phyloP scores from a whole-genome alignment of 176 grass and related monocot species.

The Puccinellia tenuiflora region DNA sequence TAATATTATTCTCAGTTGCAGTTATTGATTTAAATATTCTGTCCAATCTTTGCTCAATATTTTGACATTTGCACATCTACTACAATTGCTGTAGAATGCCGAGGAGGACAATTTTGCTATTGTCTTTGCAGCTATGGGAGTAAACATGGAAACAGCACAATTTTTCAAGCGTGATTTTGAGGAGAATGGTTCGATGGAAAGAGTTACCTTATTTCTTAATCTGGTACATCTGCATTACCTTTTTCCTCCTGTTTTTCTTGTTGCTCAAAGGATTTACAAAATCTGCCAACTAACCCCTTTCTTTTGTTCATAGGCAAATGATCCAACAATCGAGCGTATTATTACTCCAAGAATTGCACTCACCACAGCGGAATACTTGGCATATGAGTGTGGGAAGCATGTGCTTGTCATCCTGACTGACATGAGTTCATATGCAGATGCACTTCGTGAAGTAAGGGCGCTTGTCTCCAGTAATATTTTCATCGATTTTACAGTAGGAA shows the following conservation, averaged over 20 bases:
- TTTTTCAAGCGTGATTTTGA: constrained; percentile 89
- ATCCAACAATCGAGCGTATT: constrained; percentile 79
- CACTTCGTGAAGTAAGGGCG: constrained; percentile 65
- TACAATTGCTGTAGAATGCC: constrained; percentile 22
- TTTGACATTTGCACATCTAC: neutral
- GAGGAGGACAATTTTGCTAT: constrained; percentile 80
- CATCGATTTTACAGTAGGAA: neutral
- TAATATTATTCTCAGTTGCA: neutral
- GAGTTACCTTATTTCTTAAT: constrained; percentile 83
- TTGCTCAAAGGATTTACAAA: neutral
- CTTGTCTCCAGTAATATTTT: neutral
- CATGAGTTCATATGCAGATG: constrained; percentile 85
- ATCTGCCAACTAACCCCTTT: neutral
- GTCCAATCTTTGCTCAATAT: neutral
- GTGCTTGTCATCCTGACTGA: constrained; percentile 82
- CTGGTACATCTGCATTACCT: constrained; percentile 37
- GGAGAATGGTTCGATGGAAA: constrained; percentile 83
- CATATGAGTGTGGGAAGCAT: constrained; percentile 80
- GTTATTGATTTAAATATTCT: neutral
- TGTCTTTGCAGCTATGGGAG: constrained; percentile 80
- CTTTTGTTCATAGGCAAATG: constrained; percentile 60
- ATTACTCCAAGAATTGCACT: constrained; percentile 78
- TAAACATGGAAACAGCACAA: constrained; percentile 83
- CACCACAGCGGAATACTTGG: constrained; percentile 73
- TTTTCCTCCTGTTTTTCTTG: neutral